Base-by-base conservation (phyloP, 177 flowering plant species). In the Vitis hybrid region DNA sequence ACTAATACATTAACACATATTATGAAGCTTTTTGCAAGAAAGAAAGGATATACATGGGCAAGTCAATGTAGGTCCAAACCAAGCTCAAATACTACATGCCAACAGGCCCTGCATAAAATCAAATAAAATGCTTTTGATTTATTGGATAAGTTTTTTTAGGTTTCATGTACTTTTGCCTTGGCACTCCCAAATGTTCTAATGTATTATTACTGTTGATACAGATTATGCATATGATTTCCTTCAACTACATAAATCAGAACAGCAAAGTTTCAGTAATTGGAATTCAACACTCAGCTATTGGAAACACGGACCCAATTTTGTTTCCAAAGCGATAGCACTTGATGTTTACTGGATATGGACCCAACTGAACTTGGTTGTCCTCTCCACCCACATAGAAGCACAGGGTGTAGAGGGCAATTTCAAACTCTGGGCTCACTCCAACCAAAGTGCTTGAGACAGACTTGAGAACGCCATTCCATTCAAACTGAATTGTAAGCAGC, bases 371-470 rank as follows among this genome's bases (percentile, higher is more conserved):
- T 60, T 82, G 79, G 82, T 93, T 93, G 21, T 93, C 97, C 74
- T 95, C 97, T 56, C 75, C 80, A 24, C 97, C 99, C 13, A 75
- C 52, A 52, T 58, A 91, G 85, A 85, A 95, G 71, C 97, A 95
- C 3, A 93, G 81, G 0, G 98, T 95, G 67, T 90, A 93, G 16
- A 93, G 73, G 1, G 98, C 98, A 65, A 95, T 64, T 75, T 95
- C 99, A 70, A 93, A 95, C 79, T 95, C 99, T 0, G 99, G 98
- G 88, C 99, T 95, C 70, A 90, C 98, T 52, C 98, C 99, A 59
- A 95, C 73, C 62, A 95, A 76, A 50, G 88, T 84, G 88, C 91
- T 95, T 21, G 99, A 95, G 13, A 95, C 86, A 13, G 93, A 83
- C 75, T 95, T 95, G 6, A 90, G 89, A 72, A 93, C 76, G 6